Percentiles rank a stretch among this genome's conserved stretches.
Evolutionary conservation across 306 rosid genomes (phyloP).

Genomic region (Ceratonia siliqua): DNA sequence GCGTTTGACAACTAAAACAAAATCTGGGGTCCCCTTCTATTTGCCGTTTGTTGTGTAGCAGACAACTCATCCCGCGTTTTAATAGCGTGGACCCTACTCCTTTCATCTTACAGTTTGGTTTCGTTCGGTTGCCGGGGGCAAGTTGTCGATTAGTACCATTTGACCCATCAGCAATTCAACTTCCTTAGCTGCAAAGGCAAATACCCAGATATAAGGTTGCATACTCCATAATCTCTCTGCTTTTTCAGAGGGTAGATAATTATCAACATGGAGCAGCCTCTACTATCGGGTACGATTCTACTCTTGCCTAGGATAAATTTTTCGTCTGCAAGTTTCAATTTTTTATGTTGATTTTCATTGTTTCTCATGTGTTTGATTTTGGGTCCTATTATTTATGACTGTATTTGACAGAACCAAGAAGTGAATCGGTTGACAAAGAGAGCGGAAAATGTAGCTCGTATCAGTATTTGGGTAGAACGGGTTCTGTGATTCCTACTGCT

Average conservation of each 20-base stretch:
- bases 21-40: background rate
- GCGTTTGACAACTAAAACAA: background rate
- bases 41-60: background rate
- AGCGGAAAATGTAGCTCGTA: slow-evolving; percentile 70
- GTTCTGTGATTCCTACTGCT: slow-evolving; percentile 63
- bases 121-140: background rate
- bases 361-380: slow-evolving; percentile 24
- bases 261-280: slow-evolving; percentile 66
- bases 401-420: slow-evolving; percentile 47
- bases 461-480: slow-evolving; percentile 66
- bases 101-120: background rate
- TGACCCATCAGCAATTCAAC: slow-evolving; percentile 29
- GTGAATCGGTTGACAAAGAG: slow-evolving; percentile 55
- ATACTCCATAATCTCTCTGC: background rate
- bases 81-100: slow-evolving; percentile 19
- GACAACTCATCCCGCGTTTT: slow-evolving; percentile 17
- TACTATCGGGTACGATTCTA: slow-evolving; percentile 60
- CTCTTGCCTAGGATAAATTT: background rate
- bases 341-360: background rate
- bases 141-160: background rate
- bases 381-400: background rate
- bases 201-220: slow-evolving; percentile 24
- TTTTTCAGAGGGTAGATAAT: background rate
- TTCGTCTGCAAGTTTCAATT: background rate
- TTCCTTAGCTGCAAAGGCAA: slow-evolving; percentile 47